phyloP scores from a whole-genome alignment of 148 eudicot genomes.

The Rhododendron molle region DNA sequence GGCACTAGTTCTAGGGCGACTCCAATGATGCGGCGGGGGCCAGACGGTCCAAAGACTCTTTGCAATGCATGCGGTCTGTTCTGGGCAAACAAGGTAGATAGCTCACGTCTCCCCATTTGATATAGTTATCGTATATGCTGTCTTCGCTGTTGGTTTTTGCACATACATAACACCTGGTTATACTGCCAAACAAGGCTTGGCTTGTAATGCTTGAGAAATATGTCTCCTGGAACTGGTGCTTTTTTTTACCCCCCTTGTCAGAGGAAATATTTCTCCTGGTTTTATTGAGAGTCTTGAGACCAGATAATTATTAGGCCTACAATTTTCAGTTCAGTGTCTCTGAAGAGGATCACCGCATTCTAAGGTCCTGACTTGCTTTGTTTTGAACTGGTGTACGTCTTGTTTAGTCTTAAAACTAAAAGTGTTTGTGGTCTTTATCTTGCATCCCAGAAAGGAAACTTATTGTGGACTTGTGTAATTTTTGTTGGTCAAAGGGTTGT shows the following conservation, averaged over 20 bases:
- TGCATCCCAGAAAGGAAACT: not conserved
- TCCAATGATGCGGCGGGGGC: constrained; percentile 92
- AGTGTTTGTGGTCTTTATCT: not conserved
- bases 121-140: not conserved
- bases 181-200: constrained; percentile 1
- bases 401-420: not conserved
- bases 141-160: constrained; percentile 2
- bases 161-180: not conserved
- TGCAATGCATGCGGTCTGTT: constrained; percentile 89
- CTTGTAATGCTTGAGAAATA: not conserved
- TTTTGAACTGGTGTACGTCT: not conserved
- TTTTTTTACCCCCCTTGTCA: not conserved
- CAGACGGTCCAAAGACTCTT: constrained; percentile 80
- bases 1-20: constrained; percentile 53
- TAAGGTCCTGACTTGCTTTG: not conserved
- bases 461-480: not conserved
- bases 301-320: not conserved
- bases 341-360: constrained; percentile 1
- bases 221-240: not conserved
- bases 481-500: not conserved
- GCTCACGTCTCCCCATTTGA: constrained; percentile 8
- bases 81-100: constrained; percentile 77
- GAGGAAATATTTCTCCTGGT: not conserved
- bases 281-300: constrained; percentile 3
- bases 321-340: not conserved